Base-by-base conservation (phyloP, 352 stramenopile genomes). In the Phytophthora colocasiae region DNA sequence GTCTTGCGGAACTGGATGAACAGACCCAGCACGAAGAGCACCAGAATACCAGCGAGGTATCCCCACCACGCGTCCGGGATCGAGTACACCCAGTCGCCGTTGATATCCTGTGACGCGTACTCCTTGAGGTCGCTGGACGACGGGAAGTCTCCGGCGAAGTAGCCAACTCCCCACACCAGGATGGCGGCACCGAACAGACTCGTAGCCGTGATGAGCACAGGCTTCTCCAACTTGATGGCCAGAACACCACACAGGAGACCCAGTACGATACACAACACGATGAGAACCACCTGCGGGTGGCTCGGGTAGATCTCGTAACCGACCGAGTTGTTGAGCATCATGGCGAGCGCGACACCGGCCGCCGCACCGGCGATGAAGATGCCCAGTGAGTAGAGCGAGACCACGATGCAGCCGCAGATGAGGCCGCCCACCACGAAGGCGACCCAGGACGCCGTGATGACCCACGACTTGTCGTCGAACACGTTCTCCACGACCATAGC, bases 1-100 rank as follows among this genome's bases (percentile, higher is more conserved):
- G 80, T 89, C 73, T 85, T 89, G 56, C 68, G 68, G 66, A 89
- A 88, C 60, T 90, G 83, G n/a, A 92, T 56, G 39, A 78, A 71
- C 52, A 85, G 58, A 5, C 80, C 81, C 14, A 92, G 41, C 24
- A 74, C 56, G 36, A 80, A 82, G 36, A 92, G 77, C 62, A 90
- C 67, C 11, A 88, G 43, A 38, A 82, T 88, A 14, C 69, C 75
- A 0, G 49, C 73, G 12, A 88, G 51, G 58, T 92, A 92, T 6
- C 19, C 80, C 80, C 80, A 90, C 78, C 80, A 91, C 11, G 78
- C 78, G 7, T 66, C 60, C 12, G 83, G 83, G 40, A 91, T 87
- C 41, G 66, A 67, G 65, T 87, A 89, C 27, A 83, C 66, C 74
- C 70, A 85, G 47, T 85, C 52, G 24, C 68, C 73, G 59, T 86